Percentiles rank a stretch among this genome's conserved stretches.
Evolutionary conservation across 2,329 filamentous ascomycete genomes (phyloP).

Genomic region (Alternaria rosae): DNA sequence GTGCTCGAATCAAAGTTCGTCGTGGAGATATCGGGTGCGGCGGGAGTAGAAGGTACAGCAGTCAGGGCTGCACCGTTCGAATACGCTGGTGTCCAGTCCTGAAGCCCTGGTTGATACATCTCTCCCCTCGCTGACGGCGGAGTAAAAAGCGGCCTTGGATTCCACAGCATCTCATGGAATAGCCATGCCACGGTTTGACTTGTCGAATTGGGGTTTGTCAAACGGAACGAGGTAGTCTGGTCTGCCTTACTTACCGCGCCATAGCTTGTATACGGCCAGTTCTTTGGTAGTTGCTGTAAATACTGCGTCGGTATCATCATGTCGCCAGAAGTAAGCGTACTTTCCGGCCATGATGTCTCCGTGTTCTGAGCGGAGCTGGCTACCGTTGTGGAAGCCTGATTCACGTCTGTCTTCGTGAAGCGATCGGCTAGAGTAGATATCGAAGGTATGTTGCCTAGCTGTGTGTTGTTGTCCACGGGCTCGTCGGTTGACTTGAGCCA

Average conservation of each 20-base stretch:
- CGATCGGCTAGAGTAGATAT: background rate
- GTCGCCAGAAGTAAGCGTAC: background rate
- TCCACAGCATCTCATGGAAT: conserved; percentile 1
- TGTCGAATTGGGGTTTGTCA: background rate
- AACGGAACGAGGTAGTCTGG: background rate
- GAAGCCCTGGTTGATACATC: background rate
- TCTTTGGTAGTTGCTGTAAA: conserved; percentile 12
- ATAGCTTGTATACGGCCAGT: conserved; percentile 21
- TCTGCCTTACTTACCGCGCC: background rate
- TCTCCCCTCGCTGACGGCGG: background rate
- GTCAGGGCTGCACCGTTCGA: background rate
- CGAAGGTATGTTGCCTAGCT: background rate
- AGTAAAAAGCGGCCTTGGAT: conserved; percentile 12
- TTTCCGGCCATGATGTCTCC: background rate
- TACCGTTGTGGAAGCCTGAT: background rate
- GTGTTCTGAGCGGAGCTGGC: background rate
- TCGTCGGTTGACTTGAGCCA: background rate
- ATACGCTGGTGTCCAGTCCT: background rate
- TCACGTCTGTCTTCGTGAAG: background rate
- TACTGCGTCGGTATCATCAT: conserved; percentile 9
- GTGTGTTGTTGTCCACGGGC: background rate
- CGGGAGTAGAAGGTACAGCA: background rate
- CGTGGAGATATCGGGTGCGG: background rate
- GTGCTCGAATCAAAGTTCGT: background rate
- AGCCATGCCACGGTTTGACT: conserved; percentile 13